Evolutionary conservation across 441 rosid genomes (phyloP).

Genomic region (Heliophila coronopifolia): DNA sequence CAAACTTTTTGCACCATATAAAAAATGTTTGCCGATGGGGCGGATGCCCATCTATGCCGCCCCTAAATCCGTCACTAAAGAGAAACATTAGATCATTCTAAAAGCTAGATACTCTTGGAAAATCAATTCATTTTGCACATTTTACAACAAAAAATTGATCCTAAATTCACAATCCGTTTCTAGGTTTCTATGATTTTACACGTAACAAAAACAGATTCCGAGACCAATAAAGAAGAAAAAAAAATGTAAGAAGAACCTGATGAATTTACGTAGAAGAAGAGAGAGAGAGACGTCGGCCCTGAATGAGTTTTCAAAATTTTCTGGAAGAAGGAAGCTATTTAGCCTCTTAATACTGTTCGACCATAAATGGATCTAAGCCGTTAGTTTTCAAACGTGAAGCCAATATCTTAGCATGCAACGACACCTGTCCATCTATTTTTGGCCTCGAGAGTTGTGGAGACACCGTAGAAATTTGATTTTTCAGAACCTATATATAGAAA

Average conservation of each 20-base stretch:
- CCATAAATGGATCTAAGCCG: conserved; percentile 11
- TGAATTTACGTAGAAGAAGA: conserved; percentile 10
- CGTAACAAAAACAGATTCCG: no score
- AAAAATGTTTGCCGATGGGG: no score
- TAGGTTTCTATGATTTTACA: not conserved
- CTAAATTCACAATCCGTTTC: no score
- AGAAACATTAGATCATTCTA: no score
- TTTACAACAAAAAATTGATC: no score
- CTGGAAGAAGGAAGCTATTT: conserved; percentile 6
- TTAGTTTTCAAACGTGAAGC: conserved; percentile 13
- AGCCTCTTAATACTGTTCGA: conserved; percentile 18
- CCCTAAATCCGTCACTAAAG: no score
- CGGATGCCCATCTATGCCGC: no score
- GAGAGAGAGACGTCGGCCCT: conserved; percentile 5
- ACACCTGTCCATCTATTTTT: conserved; percentile 21
- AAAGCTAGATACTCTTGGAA: no score
- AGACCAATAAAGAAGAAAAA: not conserved
- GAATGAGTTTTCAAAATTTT: conserved; percentile 10
- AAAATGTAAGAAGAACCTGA: conserved; percentile 18
- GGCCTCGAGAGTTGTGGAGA: not conserved
- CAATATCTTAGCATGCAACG: conserved; percentile 15
- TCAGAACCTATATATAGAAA: no score
- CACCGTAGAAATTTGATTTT: no score
- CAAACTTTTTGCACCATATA: no score
- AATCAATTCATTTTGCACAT: no score